These are phyloP conservation scores for Anthostomella pinea DNA, from an alignment of 2,329 filamentous ascomycete species.

Conservation along the genomic window DNA sequence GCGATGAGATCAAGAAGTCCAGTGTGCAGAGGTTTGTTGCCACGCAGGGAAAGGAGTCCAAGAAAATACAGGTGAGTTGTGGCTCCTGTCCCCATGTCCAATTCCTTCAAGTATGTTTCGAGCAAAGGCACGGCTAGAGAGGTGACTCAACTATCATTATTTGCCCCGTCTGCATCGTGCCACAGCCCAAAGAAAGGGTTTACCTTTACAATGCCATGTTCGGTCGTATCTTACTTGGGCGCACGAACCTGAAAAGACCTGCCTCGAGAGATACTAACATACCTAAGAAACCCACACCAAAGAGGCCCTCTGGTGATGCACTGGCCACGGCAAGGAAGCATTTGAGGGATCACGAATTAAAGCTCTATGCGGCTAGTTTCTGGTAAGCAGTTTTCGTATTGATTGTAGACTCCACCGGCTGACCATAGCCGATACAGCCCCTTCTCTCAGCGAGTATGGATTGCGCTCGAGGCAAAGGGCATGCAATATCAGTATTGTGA, in stretches of 20 bases:
- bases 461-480: constrained; percentile 76
- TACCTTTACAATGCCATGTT: constrained; percentile 3
- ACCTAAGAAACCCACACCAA: constrained; percentile 64
- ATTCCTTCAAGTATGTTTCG: background rate
- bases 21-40: constrained; percentile 66
- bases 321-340: constrained; percentile 67
- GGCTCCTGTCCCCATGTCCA: constrained; percentile 9
- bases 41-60: constrained; percentile 63
- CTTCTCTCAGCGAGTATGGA: constrained; percentile 87
- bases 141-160: no score
- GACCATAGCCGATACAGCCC: constrained; percentile 50
- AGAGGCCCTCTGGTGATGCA: constrained; percentile 70
- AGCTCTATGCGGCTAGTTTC: constrained; percentile 79
- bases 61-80: constrained; percentile 52
- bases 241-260: no score
- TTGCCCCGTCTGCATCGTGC: no score
- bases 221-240: background rate
- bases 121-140: no score
- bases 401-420: constrained; percentile 5
- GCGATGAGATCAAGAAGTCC: constrained; percentile 79
- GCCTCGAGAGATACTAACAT: constrained; percentile 11
- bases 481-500: constrained; percentile 84
- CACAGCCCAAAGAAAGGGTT: constrained; percentile 8
- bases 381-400: constrained; percentile 52
- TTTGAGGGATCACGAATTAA: constrained; percentile 66